Base-by-base conservation (phyloP, 1,139 yeast genomes). In the Arxiozyma telluris region DNA sequence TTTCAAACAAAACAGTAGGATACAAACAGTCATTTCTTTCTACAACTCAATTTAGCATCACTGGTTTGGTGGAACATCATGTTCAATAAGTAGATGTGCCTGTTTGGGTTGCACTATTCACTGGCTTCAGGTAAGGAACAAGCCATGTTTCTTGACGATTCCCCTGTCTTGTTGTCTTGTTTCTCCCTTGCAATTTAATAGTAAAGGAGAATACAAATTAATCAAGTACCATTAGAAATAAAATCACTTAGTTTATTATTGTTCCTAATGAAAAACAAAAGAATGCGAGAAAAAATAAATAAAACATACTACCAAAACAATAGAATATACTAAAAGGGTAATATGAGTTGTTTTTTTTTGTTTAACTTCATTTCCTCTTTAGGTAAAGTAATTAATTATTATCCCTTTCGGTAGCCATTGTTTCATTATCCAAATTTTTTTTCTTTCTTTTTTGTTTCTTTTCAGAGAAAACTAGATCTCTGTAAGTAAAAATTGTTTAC, bases 381-480 rank as follows among this genome's bases (percentile, higher is more conserved):
- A 12, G 39, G 39, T 34, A 34, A 34, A 34, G n/a, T 15, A 34
- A 34, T 34, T 34, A 15, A 64, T 57, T 20, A 4, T 53, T 34
- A n/a, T 8, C 39, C 6, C n/a, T 12, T 34, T 34, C 39, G n/a
- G 39, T 34, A 15, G n/a, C 12, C 12, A 34, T 34, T 34, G 39
- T 34, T 34, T 54, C 41, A 59, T 48, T 34, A 11, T 34, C n/a
- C 2, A 34, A 12, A 2, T 34, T 12, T 34, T 12, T 34, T 34
- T 15, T 12, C 6, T 34, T 15, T 15, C 6, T 34, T 34, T 34
- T 34, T 34, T 23, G 25, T 30, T 30, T 30, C 8, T 30, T 34
- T 34, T 6, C 12, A 34, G 39, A 34, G 12, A 34, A 34, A 34
- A 6, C 8, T 15, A 34, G 39, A 15, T 34, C 39, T 34, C 4